phyloP scores from a whole-genome alignment of 202 grass and related monocot genomes.

The Zizania palustris region DNA sequence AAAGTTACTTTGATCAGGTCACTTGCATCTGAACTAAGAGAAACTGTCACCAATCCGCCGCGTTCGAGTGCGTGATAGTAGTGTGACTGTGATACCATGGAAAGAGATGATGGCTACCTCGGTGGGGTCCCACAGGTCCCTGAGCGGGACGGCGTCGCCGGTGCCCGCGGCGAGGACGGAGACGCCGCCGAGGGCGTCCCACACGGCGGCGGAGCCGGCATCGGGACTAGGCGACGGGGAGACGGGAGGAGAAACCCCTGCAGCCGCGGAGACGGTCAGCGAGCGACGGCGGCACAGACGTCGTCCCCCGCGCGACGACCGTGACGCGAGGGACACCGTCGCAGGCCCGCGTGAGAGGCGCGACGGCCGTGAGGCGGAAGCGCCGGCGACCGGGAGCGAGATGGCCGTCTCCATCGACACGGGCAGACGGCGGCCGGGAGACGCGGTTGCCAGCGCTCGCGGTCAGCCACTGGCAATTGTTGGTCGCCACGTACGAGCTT shows the following conservation, averaged over 20 bases:
- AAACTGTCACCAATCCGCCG: neutral
- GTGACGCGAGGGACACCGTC: neutral
- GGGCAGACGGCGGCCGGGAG: neutral
- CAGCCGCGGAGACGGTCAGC: neutral
- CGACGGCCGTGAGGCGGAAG: neutral
- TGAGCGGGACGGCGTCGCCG: conserved; percentile 61
- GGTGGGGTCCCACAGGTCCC: conserved; percentile 73
- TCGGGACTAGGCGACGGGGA: neutral
- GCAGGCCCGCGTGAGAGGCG: neutral
- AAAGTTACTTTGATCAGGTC: too few species aligned
- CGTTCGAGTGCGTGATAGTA: neutral
- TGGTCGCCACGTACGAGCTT: neutral
- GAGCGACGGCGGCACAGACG: neutral
- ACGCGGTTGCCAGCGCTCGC: neutral
- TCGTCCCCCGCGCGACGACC: neutral
- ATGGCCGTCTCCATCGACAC: conserved; percentile 50
- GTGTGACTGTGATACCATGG: too few species aligned
- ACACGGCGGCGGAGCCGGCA: conserved; percentile 29
- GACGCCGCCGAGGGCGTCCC: conserved; percentile 61
- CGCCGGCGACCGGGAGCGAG: conserved; percentile 7
- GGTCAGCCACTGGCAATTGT: neutral
- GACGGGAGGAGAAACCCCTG: neutral
- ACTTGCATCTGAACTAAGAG: neutral
- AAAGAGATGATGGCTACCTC: conserved; percentile 36
- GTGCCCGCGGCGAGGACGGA: conserved; percentile 60